A percentile compares a stretch with the other conserved stretches of the same genome.
These are phyloP conservation scores for Penicillium fuscoglaucum DNA, from an alignment of 2,329 filamentous ascomycete genomes.

Conservation along the genomic window DNA sequence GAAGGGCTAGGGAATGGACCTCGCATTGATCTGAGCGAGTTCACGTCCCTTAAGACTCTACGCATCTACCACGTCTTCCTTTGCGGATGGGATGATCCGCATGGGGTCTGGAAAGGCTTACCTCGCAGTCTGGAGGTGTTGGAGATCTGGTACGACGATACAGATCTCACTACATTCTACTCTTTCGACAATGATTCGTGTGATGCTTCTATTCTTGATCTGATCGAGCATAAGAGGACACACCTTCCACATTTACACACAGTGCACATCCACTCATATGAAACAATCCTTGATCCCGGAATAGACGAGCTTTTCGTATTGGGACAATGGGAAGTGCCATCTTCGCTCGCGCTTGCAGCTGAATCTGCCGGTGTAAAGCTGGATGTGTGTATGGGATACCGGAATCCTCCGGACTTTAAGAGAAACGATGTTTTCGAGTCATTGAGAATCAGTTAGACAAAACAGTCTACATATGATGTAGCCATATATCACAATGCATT, in stretches of 20 bases:
- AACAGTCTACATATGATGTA: background rate
- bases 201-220: constrained; percentile 1
- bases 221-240: constrained; percentile 10
- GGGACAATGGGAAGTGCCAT: background rate
- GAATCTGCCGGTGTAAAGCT: constrained; percentile 6
- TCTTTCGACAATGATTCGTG: background rate
- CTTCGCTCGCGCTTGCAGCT: constrained; percentile 1
- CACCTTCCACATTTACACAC: constrained; percentile 4
- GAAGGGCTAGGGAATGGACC: constrained; percentile 11
- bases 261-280: constrained; percentile 4
- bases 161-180: background rate
- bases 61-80: constrained; percentile 16
- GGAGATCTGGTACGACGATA: constrained; percentile 15
- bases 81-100: background rate
- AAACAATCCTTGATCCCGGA: background rate
- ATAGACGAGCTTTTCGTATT: background rate
- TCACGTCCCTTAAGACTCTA: constrained; percentile 4
- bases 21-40: constrained; percentile 12
- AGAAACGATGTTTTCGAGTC: background rate
- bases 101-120: constrained; percentile 1
- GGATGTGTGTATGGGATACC: constrained; percentile 6
- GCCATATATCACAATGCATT: background rate
- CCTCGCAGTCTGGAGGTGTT: constrained; percentile 12
- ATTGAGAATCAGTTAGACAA: constrained; percentile 1
- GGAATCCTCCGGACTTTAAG: background rate